Conservation (phyloP, 2,329 filamentous ascomycete species). For the Neopestalotiopsis sp. region DNA sequence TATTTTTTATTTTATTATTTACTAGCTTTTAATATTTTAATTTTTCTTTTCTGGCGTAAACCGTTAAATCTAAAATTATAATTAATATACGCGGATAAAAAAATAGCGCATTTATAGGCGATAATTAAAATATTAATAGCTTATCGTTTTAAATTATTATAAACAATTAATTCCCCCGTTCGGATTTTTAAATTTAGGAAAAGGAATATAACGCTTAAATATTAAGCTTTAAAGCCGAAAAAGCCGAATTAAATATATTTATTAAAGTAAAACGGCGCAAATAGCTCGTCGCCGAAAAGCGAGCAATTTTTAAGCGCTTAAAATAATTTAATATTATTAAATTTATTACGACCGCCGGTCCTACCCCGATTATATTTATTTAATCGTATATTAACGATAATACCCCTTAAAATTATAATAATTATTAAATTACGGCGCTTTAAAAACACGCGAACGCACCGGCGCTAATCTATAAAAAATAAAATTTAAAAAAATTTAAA, state of each 20-base stretch:
- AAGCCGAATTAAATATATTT: not conserved
- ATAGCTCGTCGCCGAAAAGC: not conserved
- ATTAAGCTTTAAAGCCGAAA: not conserved
- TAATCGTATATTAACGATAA: too few relatives aligned
- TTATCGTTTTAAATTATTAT: not conserved
- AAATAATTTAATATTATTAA: too few relatives aligned
- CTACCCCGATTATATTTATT: not conserved
- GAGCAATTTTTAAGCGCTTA: not conserved
- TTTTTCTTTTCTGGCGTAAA: not conserved
- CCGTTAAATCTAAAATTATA: slow-evolving; percentile 1
- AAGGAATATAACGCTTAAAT: too few relatives aligned
- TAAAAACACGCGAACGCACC: too few relatives aligned
- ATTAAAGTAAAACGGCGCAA: not conserved
- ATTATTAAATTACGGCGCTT: too few relatives aligned
- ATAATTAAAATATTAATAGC: not conserved
- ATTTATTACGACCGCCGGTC: too few relatives aligned
- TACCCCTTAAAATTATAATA: too few relatives aligned
- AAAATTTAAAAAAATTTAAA: too few relatives aligned
- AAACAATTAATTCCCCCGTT: not conserved
- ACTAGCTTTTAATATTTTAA: not conserved
- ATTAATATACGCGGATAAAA: not conserved
- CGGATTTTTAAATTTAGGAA: too few relatives aligned
- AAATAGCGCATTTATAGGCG: not conserved
- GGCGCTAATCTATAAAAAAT: too few relatives aligned
- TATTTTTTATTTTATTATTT: not conserved